Evolutionary conservation across 305 asterid species (phyloP).

Genomic region (Solanum hybrid): DNA sequence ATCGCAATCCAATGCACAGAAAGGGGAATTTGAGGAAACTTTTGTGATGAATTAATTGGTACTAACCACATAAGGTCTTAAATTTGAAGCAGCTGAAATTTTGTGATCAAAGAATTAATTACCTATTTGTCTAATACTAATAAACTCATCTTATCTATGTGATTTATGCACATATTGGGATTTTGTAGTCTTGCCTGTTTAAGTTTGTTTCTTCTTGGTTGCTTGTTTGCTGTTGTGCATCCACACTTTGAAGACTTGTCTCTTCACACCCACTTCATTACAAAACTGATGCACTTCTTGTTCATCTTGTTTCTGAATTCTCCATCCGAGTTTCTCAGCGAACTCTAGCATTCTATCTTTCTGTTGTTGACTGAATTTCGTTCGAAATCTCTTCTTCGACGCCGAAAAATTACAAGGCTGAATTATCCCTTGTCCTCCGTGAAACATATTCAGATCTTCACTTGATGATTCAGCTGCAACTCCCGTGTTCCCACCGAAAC

Average conservation of each 20-base stretch:
- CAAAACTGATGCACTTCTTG: constrained; percentile 46
- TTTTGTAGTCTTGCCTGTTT: constrained; percentile 8
- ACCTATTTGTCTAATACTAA: not conserved
- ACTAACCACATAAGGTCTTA: not conserved
- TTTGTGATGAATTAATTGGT: not conserved
- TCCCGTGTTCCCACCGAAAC: constrained; percentile 37
- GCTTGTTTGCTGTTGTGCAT: constrained; percentile 87
- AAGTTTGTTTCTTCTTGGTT: constrained; percentile 36
- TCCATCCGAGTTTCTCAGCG: constrained; percentile 65
- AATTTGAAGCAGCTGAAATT: not conserved
- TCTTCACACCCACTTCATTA: constrained; percentile 46
- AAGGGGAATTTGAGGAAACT: not conserved
- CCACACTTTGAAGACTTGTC: constrained; percentile 77
- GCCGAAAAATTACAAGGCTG: constrained; percentile 8
- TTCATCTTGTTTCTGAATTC: constrained; percentile 59
- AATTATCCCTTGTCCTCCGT: constrained; percentile 13
- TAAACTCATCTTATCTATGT: not conserved
- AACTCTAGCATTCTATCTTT: constrained; percentile 64
- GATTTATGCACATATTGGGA: not conserved
- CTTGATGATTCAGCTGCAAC: constrained; percentile 56
- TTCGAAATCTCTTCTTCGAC: constrained; percentile 53
- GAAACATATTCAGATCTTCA: constrained; percentile 50
- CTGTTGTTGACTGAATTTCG: constrained; percentile 59
- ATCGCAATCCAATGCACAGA: not conserved
- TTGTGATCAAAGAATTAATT: not conserved